Base-by-base conservation (phyloP, 2,329 filamentous ascomycete species). In the Hypoxylon sp. region DNA sequence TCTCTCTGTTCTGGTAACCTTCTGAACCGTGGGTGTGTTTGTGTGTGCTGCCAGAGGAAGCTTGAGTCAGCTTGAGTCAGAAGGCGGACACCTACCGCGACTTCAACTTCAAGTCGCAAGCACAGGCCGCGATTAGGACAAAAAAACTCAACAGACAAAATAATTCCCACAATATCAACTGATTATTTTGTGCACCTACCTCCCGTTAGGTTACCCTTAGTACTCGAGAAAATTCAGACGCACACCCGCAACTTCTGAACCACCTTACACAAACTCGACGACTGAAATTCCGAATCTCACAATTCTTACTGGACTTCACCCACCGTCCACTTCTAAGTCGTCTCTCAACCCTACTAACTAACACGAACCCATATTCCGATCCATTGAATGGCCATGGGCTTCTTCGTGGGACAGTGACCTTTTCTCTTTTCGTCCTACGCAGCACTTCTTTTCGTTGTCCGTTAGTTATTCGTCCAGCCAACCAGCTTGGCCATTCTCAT, bases 401-500 rank as follows among this genome's bases (percentile, higher is more conserved):
- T 21, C 53, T 38, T 50, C 51, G 59, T 65, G 65, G 57, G 48
- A 70, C 64, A 58, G 11, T 72, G 52, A 63, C 56, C 25, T n/a
- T 60, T 57, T 61, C 34, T 61, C 30, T 63, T 63, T 53, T 53
- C 56, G 62, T 70, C 63, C 46, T 45, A 69, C 63, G 14, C 51
- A 50, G 23, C 32, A 17, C 17, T 52, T 57, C 23, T 63, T 66
- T 66, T 59, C 58, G 48, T 59, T 57, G 59, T 46, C 53, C 62
- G 32, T 68, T 36, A 62, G 68, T 72, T 70, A 13, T 46, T 72
- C 67, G 62, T 56, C 36, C 32, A 48, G 63, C 61, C 70, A 72
- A 57, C 73, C 14, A 74, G 72, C 50, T 75, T 70, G 67, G 63
- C 55, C 58, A 46, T 53, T 61, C 68, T 69, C 62, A 59, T 66